A percentile compares a stretch with the other conserved stretches of the same genome.
These are phyloP conservation scores for Tulasnella sp. DNA, from an alignment of 768 basidiomycete genomes.

Conservation along the genomic window DNA sequence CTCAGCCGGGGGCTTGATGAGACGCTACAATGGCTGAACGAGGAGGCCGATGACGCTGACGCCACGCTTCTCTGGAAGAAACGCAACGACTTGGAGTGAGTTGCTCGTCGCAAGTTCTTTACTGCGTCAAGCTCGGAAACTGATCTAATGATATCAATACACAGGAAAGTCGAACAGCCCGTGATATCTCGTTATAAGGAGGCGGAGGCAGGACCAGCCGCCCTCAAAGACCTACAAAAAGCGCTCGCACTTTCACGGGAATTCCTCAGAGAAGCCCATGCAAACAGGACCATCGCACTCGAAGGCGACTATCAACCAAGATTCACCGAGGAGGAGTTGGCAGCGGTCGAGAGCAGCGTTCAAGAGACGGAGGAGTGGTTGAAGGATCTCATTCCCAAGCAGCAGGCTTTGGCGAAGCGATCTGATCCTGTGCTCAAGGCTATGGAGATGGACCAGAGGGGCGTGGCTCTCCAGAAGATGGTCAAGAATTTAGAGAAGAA, in stretches of 20 bases:
- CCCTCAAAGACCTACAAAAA: conserved; percentile 82
- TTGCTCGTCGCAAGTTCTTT: conserved; percentile 14
- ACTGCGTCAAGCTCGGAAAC: background rate
- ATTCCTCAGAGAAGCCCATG: conserved; percentile 74
- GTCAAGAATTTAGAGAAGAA: conserved; percentile 23
- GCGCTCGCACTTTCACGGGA: conserved; percentile 37
- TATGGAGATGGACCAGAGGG: conserved; percentile 73
- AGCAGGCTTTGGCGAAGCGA: conserved; percentile 59
- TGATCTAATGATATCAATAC: background rate
- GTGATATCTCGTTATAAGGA: conserved; percentile 84
- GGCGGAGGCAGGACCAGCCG: conserved; percentile 72
- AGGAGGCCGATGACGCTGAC: conserved; percentile 73
- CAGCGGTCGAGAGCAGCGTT: conserved; percentile 61
- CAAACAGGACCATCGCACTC: conserved; percentile 60
- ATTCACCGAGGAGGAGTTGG: conserved; percentile 82
- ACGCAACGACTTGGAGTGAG: conserved; percentile 75
- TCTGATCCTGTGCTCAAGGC: conserved; percentile 82
- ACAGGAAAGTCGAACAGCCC: conserved; percentile 65
- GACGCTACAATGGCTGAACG: conserved; percentile 71
- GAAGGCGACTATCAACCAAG: conserved; percentile 54
- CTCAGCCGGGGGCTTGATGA: conserved; percentile 60
- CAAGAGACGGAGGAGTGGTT: conserved; percentile 81
- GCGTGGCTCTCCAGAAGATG: conserved; percentile 68
- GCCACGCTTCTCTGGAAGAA: conserved; percentile 65
- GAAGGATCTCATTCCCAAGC: conserved; percentile 67